Conservation (phyloP, 2,329 filamentous ascomycete genomes). For the Alternaria hordeiaustralica region DNA sequence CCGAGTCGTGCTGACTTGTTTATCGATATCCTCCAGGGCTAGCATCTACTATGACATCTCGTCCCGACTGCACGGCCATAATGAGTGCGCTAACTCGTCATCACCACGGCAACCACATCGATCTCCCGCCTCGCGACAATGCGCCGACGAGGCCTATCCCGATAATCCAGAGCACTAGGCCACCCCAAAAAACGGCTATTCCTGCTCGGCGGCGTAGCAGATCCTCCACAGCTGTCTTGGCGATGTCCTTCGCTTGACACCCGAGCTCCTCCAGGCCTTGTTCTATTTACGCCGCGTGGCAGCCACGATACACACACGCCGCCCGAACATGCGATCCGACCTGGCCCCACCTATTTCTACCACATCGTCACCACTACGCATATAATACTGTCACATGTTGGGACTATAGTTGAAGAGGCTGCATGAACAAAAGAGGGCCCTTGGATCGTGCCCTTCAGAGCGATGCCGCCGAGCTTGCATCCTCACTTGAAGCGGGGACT, state of each 20-base stretch:
- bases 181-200: background rate
- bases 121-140: background rate
- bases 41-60: slow-evolving; percentile 15
- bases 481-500: slow-evolving; percentile 34
- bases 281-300: slow-evolving; percentile 1
- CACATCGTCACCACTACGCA: background rate
- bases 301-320: slow-evolving; percentile 5
- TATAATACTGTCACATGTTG: background rate
- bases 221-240: slow-evolving; percentile 5
- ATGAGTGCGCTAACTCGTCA: slow-evolving; percentile 7
- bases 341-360: slow-evolving; percentile 13
- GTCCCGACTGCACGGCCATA: slow-evolving; percentile 9
- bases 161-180: background rate
- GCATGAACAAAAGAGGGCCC: background rate
- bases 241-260: background rate
- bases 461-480: slow-evolving; percentile 30
- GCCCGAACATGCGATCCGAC: slow-evolving; percentile 13
- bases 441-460: background rate
- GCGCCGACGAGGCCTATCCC: background rate
- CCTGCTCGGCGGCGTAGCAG: slow-evolving; percentile 8
- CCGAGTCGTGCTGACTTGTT: slow-evolving; percentile 16
- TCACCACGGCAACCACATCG: slow-evolving; percentile 12
- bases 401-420: background rate
- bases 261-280: background rate
- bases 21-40: slow-evolving; percentile 34